Base-by-base conservation (phyloP, 352 stramenopile species). In the Globisporangium cederbergense region DNA sequence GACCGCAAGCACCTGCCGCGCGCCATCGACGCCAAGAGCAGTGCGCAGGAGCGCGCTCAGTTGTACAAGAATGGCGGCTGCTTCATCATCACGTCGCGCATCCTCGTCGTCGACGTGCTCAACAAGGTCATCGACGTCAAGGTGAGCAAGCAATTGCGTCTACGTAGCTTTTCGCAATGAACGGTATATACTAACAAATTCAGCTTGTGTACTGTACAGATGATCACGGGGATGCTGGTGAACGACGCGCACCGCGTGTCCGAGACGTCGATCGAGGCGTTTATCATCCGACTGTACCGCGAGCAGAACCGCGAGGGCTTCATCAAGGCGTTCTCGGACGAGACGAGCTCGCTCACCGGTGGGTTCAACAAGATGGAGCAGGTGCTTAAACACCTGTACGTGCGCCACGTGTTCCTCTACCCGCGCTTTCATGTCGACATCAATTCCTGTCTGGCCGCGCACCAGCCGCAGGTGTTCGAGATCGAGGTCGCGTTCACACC, bases 41-140 rank as follows among this genome's bases (percentile, higher is more conserved):
- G 75, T 47, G 71, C 81, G 14, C 70, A 74, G 11, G 91, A 97
- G 64, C 76, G 93, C 2, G 68, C 79, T 51, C 76, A 88, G 14
- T 72, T 99, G 60, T 99, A 99, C 82, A 86, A 90, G 57, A 75
- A 84, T 10, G 97, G 97, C 36, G 91, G 93, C 14, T 92, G 97
- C 38, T 97, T 96, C 64, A 79, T 98, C 64, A 93, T 99, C 49
- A 99, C 97, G 10, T 97, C 89, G 49, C 88, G 97, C 13, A 98
- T 99, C 64, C 80, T 99, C 8, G 97, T 99, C 62, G 95, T 99
- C 2, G 97, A 99, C 76, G 74, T 99, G 45, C 79, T 99, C 20
- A 98, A 89, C 57, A 88, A 78, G 22, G 76, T 83, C 62, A 64
- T 97, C 28, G 81, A 93, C 60, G 64, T 60, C 50, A 74, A 76